A percentile compares a stretch with the other conserved stretches of the same genome.
Evolutionary conservation across 2,329 filamentous ascomycete genomes (phyloP).

Genomic region (Paecilomyces niveus): DNA sequence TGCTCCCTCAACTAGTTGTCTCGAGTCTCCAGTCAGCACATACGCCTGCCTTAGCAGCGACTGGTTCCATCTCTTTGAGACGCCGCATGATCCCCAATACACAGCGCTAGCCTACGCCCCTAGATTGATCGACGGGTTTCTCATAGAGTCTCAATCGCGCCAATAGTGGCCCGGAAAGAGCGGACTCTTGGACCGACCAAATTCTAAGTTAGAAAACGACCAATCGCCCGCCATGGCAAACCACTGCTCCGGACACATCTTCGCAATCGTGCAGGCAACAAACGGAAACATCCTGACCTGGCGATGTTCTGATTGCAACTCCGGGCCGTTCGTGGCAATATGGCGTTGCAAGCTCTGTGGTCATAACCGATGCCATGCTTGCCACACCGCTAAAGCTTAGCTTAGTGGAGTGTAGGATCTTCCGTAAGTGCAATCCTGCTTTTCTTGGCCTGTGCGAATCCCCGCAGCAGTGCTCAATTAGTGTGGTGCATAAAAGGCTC

Average conservation of each 20-base stretch:
- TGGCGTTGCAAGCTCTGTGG: constrained; percentile 38
- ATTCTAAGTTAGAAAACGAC: not conserved
- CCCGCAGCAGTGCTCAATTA: not conserved
- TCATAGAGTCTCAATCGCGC: not conserved
- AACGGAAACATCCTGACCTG: constrained; percentile 38
- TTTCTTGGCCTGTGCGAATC: not conserved
- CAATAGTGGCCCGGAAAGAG: not conserved
- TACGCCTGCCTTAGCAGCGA: not conserved
- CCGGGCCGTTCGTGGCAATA: constrained; percentile 34
- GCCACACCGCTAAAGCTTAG: constrained; percentile 27
- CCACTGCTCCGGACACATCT: constrained; percentile 32
- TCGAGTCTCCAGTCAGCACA: not conserved
- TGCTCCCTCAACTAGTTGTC: not conserved
- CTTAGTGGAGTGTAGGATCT: not conserved
- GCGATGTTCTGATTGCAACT: constrained; percentile 37
- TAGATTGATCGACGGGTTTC: not conserved
- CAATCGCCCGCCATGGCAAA: constrained; percentile 24
- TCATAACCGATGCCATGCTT: constrained; percentile 34
- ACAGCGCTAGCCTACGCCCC: not conserved
- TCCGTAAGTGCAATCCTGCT: not conserved
- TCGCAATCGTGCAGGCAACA: constrained; percentile 32
- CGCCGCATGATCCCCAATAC: not conserved
- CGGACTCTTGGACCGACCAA: not conserved
- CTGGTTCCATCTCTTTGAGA: not conserved
- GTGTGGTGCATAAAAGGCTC: not conserved